These are phyloP conservation scores for Talaromyces pinophilus DNA, from an alignment of 2,329 filamentous ascomycete genomes.

Conservation along the genomic window DNA sequence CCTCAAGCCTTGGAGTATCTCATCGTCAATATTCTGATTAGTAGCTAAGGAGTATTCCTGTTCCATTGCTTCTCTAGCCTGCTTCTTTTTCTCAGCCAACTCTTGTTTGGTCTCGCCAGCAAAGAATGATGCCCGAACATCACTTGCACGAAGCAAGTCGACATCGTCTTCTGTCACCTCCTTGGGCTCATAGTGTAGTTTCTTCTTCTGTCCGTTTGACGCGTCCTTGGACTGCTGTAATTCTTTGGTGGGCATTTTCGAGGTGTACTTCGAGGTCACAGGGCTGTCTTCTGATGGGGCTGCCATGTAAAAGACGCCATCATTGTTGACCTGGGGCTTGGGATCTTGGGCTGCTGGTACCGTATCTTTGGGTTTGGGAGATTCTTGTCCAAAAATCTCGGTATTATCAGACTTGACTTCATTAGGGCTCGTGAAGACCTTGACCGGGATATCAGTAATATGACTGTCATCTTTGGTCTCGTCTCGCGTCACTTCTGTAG, in stretches of 20 bases:
- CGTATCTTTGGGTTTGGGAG: not conserved
- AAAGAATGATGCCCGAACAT: slow-evolving; percentile 38
- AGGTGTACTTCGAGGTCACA: not conserved
- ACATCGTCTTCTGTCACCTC: slow-evolving; percentile 34
- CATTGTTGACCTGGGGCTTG: not conserved
- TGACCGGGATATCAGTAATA: not conserved
- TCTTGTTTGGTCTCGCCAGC: slow-evolving; percentile 28
- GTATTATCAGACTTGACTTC: not conserved
- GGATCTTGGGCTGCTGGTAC: not conserved
- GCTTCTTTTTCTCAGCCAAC: slow-evolving; percentile 25
- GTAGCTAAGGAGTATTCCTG: slow-evolving; percentile 26
- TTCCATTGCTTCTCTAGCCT: slow-evolving; percentile 28
- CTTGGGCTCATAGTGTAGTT: slow-evolving; percentile 1
- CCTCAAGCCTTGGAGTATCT: slow-evolving; percentile 8
- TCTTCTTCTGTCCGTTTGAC: slow-evolving; percentile 3
- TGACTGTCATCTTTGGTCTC: not conserved
- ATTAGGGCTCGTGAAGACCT: not conserved
- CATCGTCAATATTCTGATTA: slow-evolving; percentile 20
- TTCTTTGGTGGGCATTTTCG: not conserved
- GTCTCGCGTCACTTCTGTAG: not conserved
- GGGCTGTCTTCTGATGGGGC: slow-evolving; percentile 1
- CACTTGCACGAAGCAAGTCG: slow-evolving; percentile 38
- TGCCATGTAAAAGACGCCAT: slow-evolving; percentile 1
- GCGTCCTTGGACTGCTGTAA: not conserved
- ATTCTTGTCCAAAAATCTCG: not conserved